Percentiles rank a stretch among this genome's conserved stretches.
These are phyloP conservation scores for Eucalyptus curtisii DNA, from an alignment of 345 rosid genomes.

Conservation along the genomic window DNA sequence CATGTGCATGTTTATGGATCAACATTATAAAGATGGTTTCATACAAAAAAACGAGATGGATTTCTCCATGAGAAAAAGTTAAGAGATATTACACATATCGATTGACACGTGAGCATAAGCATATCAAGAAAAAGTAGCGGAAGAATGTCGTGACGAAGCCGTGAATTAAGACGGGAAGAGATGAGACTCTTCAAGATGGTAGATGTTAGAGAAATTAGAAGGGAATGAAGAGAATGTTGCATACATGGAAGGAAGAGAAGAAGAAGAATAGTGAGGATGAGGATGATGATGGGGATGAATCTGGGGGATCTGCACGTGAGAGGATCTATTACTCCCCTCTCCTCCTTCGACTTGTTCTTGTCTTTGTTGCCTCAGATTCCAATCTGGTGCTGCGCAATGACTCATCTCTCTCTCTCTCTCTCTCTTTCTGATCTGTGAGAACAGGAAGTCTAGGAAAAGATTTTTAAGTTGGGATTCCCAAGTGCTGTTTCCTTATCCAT, in stretches of 20 bases:
- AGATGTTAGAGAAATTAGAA: neutral
- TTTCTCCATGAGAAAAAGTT: neutral
- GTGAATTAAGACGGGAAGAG: neutral
- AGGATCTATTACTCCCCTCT: constrained; percentile 4
- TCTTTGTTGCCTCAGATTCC: constrained; percentile 15
- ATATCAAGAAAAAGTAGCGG: neutral
- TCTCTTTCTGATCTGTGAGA: neutral
- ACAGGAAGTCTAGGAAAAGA: neutral
- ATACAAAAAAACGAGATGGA: neutral
- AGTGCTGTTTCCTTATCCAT: neutral
- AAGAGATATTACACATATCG: neutral
- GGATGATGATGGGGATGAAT: constrained; percentile 5
- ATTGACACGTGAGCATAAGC: neutral
- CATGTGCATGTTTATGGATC: neutral
- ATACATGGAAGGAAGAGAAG: neutral
- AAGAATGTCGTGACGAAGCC: neutral
- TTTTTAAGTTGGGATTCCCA: neutral
- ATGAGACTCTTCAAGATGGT: neutral
- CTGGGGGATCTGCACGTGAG: constrained; percentile 4
- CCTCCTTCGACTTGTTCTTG: constrained; percentile 11
- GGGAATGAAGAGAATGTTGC: neutral
- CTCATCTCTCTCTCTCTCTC: constrained; percentile 5
- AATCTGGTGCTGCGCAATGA: constrained; percentile 19
- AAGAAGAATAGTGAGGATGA: neutral
- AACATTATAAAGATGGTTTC: neutral